Percentiles rank a stretch among this genome's conserved stretches.
Evolutionary conservation across 148 eudicot genomes (phyloP).

Genomic region (Amaranthus hypochondriacus): DNA sequence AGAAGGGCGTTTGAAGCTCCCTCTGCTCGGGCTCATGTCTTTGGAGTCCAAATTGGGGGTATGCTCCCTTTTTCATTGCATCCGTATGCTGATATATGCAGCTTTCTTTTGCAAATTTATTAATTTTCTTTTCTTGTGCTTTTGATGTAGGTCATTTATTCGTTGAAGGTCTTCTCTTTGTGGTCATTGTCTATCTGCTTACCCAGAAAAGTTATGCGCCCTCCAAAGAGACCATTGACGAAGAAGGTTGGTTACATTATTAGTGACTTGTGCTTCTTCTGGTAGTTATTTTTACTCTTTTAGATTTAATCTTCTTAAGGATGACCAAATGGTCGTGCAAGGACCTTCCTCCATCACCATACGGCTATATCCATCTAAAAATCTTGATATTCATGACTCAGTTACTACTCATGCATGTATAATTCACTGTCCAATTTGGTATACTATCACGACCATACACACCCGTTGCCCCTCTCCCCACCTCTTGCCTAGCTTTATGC

Average conservation of each 20-base stretch:
- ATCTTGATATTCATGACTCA: too few species aligned
- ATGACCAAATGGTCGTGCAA: too few species aligned
- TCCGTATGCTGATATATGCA: neutral
- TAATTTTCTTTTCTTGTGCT: neutral
- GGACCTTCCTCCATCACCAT: too few species aligned
- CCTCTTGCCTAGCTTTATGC: too few species aligned
- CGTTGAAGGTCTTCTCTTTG: constrained; percentile 85
- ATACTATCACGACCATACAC: too few species aligned
- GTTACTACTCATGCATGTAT: too few species aligned
- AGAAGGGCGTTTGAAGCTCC: constrained; percentile 53
- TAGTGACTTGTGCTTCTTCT: too few species aligned
- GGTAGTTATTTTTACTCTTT: neutral
- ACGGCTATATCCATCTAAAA: too few species aligned
- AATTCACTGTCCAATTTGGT: too few species aligned
- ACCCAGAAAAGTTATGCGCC: constrained; percentile 95
- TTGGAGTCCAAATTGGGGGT: constrained; percentile 91
- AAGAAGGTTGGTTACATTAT: constrained; percentile 48
- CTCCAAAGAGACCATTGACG: constrained; percentile 90
- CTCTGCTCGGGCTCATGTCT: constrained; percentile 70
- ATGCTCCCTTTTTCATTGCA: neutral
- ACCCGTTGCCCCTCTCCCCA: too few species aligned
- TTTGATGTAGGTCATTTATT: constrained; percentile 75
- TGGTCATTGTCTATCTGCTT: constrained; percentile 71
- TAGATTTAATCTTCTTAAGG: neutral
- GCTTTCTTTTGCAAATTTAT: neutral